Evolutionary conservation across 805 yeast genomes (phyloP), one percentile per base, ranked within the genome.

Genomic region (Spathaspora girioi): DNA sequence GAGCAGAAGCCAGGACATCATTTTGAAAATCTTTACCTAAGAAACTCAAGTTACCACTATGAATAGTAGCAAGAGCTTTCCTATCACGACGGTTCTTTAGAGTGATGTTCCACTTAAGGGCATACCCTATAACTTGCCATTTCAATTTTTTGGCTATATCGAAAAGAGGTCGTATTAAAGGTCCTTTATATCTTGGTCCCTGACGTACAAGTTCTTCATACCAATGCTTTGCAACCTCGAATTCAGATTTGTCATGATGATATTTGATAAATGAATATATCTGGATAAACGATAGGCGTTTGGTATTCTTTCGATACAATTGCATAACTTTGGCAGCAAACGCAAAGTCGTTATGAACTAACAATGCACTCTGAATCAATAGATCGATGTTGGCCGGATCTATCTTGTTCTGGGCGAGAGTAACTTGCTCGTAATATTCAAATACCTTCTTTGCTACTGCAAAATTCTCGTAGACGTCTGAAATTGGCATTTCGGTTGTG

Each of bases 261-360:
- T 65, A 67, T 53, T 58, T 57, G 15, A 74, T 67, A 40, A 74
- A 68, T 0, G 79, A 77, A 48, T 61, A 69, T 1, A 72, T 54
- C 49, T 73, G 78, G 50, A 68, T 66, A 56, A 73, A 71, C 0
- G 77, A 63, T 20, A 69, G 61, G n/a, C 76, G 74, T 11, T 70
- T 46, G 2, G 61, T 60, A 17, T 50, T 48, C 3, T 58, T 52
- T 11, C 71, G 56, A 8, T 70, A 65, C 14, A 55, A 49, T 51
- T 63, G 61, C 35, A 70, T 56, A 29, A 69, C 57, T 38, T 56
- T 41, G n/a, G 66, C 53, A 2, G 77, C 77, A 59, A 68, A 71
- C 9, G 54, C 47, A 45, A 62, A 57, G 51, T 74, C 77, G 12
- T 65, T 56, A 52, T 72, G 75, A n/a, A 58, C 50, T 17, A 58